Evolutionary conservation across 768 basidiomycete species (phyloP).

Genomic region (Peribolospora baueri): DNA sequence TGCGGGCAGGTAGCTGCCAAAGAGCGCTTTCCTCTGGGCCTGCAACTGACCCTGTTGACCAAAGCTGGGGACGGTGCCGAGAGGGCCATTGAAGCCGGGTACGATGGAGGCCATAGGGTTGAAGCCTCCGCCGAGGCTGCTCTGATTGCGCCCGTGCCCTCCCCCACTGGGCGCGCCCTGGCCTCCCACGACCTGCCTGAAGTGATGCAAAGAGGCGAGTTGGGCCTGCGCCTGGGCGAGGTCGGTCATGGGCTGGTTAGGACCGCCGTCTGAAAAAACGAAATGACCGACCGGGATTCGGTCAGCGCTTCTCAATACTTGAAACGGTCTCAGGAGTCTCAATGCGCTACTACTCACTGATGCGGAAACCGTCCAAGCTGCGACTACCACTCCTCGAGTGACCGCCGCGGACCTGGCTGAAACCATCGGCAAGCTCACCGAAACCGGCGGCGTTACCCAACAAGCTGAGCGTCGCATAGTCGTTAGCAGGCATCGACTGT

Average conservation of each 20-base stretch:
- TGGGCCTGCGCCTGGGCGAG: conserved; percentile 94
- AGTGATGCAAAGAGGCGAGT: conserved; percentile 81
- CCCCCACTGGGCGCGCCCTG: conserved; percentile 31
- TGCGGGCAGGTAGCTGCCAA: conserved; percentile 89
- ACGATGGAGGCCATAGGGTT: conserved; percentile 26
- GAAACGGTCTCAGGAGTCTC: no score
- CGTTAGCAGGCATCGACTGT: conserved; percentile 22
- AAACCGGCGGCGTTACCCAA: conserved; percentile 55
- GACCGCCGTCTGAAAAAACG: conserved; percentile 4
- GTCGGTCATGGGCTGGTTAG: conserved; percentile 28
- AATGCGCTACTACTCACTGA: no score
- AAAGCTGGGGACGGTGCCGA: conserved; percentile 29
- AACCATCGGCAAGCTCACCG: conserved; percentile 24
- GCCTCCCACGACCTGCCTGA: conserved; percentile 43
- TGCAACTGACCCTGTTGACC: conserved; percentile 29
- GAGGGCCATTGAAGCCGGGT: conserved; percentile 36
- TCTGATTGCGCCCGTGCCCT: conserved; percentile 37
- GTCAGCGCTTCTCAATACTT: neutral
- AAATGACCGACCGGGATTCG: neutral
- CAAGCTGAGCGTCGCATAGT: conserved; percentile 3
- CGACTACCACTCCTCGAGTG: no score
- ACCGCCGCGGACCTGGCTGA: conserved; percentile 1
- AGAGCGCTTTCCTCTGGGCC: conserved; percentile 90
- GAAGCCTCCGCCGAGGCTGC: no score
- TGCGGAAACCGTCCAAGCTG: no score